A percentile compares a stretch with the other conserved stretches of the same genome.
These are phyloP conservation scores for Sordaria brevicollis DNA, from an alignment of 495 filamentous ascomycete genomes.

Conservation along the genomic window DNA sequence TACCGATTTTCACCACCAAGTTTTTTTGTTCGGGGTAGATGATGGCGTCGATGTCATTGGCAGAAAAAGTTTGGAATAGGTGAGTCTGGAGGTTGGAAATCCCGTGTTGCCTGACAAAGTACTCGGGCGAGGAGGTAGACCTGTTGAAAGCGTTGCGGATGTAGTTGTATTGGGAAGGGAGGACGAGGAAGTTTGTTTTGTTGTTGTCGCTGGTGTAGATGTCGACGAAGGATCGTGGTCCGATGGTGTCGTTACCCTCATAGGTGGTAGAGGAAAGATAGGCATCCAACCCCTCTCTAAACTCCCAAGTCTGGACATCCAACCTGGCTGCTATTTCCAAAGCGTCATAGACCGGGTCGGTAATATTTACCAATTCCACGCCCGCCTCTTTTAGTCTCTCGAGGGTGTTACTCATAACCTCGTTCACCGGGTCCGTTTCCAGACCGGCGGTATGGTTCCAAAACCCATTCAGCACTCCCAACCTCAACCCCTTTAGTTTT, in stretches of 20 bases:
- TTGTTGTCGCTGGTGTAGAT: slow-evolving; percentile 26
- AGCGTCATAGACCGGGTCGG: slow-evolving; percentile 41
- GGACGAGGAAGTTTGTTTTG: slow-evolving; percentile 39
- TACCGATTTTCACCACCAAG: slow-evolving; percentile 48
- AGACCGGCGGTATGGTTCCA: slow-evolving; percentile 29
- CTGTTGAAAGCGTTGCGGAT: slow-evolving; percentile 39
- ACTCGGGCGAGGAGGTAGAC: slow-evolving; percentile 35
- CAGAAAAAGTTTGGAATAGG: slow-evolving; percentile 35
- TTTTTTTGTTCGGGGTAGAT: slow-evolving; percentile 60
- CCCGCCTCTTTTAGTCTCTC: slow-evolving; percentile 23
- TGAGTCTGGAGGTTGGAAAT: slow-evolving; percentile 36
- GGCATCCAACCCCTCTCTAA: slow-evolving; percentile 35
- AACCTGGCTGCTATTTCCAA: slow-evolving; percentile 28
- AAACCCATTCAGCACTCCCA: slow-evolving; percentile 40
- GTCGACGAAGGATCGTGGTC: slow-evolving; percentile 31
- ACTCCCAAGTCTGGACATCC: slow-evolving; percentile 53
- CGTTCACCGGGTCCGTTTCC: slow-evolving; percentile 46
- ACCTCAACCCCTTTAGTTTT: slow-evolving; percentile 29
- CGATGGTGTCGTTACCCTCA: slow-evolving; percentile 1
- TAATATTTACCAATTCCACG: slow-evolving; percentile 34
- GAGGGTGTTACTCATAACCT: slow-evolving; percentile 30
- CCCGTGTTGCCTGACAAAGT: slow-evolving; percentile 26
- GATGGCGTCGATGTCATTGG: slow-evolving; percentile 42
- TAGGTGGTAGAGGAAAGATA: slow-evolving; percentile 31
- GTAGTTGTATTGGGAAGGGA: slow-evolving; percentile 44